Conservation (phyloP, 1,284 basidiomycete species). For the Tausonia pullulans region DNA sequence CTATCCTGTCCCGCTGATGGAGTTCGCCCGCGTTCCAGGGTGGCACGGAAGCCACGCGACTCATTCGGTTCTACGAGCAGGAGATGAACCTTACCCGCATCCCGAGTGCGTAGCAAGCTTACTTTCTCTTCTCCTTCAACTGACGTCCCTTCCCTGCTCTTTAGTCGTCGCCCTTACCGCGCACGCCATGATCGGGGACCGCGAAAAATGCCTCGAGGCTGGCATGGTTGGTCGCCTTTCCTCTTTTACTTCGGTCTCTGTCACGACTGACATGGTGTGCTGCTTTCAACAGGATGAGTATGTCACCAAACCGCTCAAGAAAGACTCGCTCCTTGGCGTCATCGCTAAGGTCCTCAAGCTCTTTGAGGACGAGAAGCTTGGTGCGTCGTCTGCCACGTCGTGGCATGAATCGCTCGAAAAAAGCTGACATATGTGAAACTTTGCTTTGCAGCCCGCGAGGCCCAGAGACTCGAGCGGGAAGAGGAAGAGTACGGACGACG, state of each 20-base stretch:
- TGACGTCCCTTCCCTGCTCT: not conserved
- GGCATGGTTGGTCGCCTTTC: constrained; percentile 48
- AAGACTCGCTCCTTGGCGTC: constrained; percentile 32
- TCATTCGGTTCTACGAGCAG: constrained; percentile 42
- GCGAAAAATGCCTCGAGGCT: constrained; percentile 81
- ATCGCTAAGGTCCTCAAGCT: constrained; percentile 30
- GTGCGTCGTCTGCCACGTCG: not conserved
- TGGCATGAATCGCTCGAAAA: not conserved
- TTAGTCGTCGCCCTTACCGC: constrained; percentile 47
- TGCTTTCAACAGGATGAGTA: constrained; percentile 31
- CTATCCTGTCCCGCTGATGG: constrained; percentile 37
- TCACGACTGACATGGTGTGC: not conserved
- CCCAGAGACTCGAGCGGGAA: not conserved
- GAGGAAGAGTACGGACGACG: not conserved
- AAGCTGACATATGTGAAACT: not conserved
- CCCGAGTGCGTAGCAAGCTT: not conserved
- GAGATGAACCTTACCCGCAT: not conserved
- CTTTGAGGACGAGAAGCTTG: not conserved
- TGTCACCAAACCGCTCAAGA: constrained; percentile 38
- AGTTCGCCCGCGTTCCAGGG: constrained; percentile 32
- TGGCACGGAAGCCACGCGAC: constrained; percentile 77
- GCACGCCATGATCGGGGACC: constrained; percentile 79
- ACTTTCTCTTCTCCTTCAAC: constrained; percentile 24
- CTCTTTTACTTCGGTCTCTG: not conserved
- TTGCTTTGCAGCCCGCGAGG: not conserved